Evolutionary conservation across 2,329 filamentous ascomycete species (phyloP).

Genomic region (Trematosphaeria pertusa): DNA sequence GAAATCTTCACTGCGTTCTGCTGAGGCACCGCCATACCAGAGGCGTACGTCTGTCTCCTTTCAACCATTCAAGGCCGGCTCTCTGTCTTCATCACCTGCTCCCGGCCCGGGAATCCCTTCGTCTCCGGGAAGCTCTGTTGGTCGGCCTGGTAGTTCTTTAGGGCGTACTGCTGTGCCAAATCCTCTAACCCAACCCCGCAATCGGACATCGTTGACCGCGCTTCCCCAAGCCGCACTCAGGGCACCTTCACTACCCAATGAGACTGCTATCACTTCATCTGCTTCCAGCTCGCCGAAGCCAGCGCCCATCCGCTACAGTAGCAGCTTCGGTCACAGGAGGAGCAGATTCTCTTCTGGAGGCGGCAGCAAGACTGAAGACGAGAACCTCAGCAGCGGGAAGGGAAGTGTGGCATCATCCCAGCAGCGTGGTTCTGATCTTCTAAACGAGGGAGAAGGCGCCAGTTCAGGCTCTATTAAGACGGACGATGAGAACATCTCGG

Average conservation of each 20-base stretch:
- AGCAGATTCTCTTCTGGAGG: constrained; percentile 79
- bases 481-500: constrained; percentile 92
- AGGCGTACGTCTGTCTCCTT: constrained; percentile 87
- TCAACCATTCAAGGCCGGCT: constrained; percentile 95
- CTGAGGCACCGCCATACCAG: constrained; percentile 60
- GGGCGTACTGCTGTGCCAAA: constrained; percentile 29
- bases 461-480: constrained; percentile 72
- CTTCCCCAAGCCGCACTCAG: constrained; percentile 77
- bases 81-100: constrained; percentile 87
- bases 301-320: constrained; percentile 83
- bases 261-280: constrained; percentile 69
- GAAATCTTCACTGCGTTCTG: constrained; percentile 58
- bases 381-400: constrained; percentile 80
- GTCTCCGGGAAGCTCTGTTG: constrained; percentile 60
- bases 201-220: constrained; percentile 74
- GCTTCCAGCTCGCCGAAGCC: constrained; percentile 80
- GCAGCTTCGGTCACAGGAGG: constrained; percentile 88
- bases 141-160: constrained; percentile 32
- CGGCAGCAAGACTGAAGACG: constrained; percentile 73
- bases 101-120: constrained; percentile 57
- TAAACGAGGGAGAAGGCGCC: constrained; percentile 72
- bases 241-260: constrained; percentile 67
- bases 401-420: constrained; percentile 74
- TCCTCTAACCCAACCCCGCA: constrained; percentile 62
- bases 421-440: constrained; percentile 78